These are phyloP conservation scores for Hypericum perforatum DNA, from an alignment of 345 rosid genomes.

Conservation along the genomic window DNA sequence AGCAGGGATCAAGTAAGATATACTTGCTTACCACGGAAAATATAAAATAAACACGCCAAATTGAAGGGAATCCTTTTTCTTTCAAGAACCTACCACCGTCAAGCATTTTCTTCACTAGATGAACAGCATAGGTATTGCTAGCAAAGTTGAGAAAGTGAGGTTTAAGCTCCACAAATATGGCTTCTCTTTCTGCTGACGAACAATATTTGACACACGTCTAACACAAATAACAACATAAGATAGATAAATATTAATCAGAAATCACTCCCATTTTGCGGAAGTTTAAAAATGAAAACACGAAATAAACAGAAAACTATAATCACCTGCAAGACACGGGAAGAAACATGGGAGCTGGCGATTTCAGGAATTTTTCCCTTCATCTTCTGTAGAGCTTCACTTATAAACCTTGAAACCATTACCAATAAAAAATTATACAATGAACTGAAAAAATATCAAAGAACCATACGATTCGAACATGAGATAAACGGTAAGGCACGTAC, in stretches of 20 bases:
- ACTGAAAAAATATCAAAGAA: background rate
- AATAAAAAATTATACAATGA: slow-evolving; percentile 1
- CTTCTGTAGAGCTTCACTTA: slow-evolving; percentile 65
- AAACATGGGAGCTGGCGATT: slow-evolving; percentile 73
- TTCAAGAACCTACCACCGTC: slow-evolving; percentile 53
- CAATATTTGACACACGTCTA: slow-evolving; percentile 81
- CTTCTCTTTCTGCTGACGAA: slow-evolving; percentile 63
- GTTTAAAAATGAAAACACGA: background rate
- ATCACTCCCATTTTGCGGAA: background rate
- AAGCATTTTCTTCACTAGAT: slow-evolving; percentile 71
- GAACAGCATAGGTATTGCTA: slow-evolving; percentile 55
- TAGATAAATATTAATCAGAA: background rate
- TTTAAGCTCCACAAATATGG: slow-evolving; percentile 59
- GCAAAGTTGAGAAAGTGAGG: slow-evolving; percentile 70
- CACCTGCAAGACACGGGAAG: slow-evolving; percentile 95
- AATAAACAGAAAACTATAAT: slow-evolving; percentile 1
- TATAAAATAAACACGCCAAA: background rate
- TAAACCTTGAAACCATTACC: slow-evolving; percentile 31
- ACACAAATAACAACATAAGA: slow-evolving; percentile 10
- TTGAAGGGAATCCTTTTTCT: slow-evolving; percentile 2
- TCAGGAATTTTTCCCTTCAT: slow-evolving; percentile 91
- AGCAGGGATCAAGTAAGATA: background rate
- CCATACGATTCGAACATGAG: background rate
- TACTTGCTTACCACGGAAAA: background rate
- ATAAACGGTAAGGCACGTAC: slow-evolving; percentile 28